A percentile compares a stretch with the other conserved stretches of the same genome.
Conservation (phyloP, 768 basidiomycete species). For the Hericium erinaceus region DNA sequence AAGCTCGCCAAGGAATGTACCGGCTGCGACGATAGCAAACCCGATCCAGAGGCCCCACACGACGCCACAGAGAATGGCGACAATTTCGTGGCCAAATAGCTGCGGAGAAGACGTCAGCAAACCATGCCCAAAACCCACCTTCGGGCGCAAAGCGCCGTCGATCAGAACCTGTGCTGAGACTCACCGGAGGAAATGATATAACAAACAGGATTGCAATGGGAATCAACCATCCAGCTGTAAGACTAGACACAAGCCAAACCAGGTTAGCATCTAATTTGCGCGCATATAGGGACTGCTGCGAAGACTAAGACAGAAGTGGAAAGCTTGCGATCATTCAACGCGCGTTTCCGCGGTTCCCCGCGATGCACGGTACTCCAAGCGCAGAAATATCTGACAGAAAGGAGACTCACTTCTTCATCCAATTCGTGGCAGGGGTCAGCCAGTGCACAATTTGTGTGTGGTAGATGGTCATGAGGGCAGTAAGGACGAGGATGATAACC, state of each 20-base stretch:
- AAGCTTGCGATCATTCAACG: not conserved
- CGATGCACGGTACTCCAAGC: not conserved
- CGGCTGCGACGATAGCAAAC: conserved; percentile 78
- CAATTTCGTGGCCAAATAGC: conserved; percentile 89
- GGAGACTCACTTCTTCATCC: conserved; percentile 48
- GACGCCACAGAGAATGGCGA: conserved; percentile 80
- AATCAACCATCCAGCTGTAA: conserved; percentile 60
- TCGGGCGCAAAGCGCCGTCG: not conserved
- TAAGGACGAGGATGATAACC: conserved; percentile 22
- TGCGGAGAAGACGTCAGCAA: conserved; percentile 19
- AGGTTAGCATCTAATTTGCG: not conserved
- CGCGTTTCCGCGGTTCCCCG: too few species aligned
- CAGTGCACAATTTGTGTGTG: conserved; percentile 54
- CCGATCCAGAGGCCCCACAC: conserved; percentile 87
- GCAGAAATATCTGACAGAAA: not conserved
- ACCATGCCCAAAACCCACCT: not conserved
- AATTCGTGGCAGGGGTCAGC: conserved; percentile 56
- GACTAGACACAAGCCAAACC: conserved; percentile 21
- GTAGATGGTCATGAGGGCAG: conserved; percentile 33
- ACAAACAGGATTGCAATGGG: conserved; percentile 78
- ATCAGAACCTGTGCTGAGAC: conserved; percentile 10
- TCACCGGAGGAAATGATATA: conserved; percentile 77
- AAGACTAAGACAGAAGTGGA: not conserved
- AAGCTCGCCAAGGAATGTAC: conserved; percentile 78
- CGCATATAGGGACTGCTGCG: not conserved